phyloP scores from a whole-genome alignment of 352 stramenopile genomes.

The Globisporangium paddicum region DNA sequence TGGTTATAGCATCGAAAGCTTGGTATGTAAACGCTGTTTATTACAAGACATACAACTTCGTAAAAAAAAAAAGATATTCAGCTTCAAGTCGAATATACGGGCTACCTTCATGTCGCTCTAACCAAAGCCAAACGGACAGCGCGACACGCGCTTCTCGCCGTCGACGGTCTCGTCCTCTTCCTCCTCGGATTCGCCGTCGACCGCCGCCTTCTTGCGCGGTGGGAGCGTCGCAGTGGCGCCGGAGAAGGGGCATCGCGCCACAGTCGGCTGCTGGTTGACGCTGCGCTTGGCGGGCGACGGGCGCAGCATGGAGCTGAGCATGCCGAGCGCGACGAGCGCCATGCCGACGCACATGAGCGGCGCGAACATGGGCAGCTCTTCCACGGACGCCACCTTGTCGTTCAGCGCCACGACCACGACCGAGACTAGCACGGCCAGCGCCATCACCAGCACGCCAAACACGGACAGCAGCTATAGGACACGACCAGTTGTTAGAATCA shows the following conservation, averaged over 20 bases:
- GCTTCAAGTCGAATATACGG: not conserved
- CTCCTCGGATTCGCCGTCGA: constrained; percentile 13
- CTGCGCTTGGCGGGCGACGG: constrained; percentile 18
- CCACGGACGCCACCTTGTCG: constrained; percentile 38
- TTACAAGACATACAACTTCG: not conserved
- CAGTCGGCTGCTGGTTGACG: not conserved
- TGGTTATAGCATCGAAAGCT: too few relatives aligned
- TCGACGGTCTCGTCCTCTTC: constrained; percentile 28
- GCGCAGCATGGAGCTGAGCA: constrained; percentile 38
- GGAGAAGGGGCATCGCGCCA: constrained; percentile 14
- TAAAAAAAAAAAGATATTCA: not conserved
- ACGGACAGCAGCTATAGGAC: constrained; percentile 25
- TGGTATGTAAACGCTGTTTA: not conserved
- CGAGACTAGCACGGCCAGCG: constrained; percentile 47
- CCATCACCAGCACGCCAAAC: constrained; percentile 53
- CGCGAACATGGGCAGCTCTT: constrained; percentile 61
- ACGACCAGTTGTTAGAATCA: not conserved
- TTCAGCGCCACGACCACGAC: constrained; percentile 38
- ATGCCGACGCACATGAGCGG: constrained; percentile 59
- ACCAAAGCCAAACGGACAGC: constrained; percentile 53
- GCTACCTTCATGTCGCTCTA: not conserved
- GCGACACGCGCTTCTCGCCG: constrained; percentile 51
- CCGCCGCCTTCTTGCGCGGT: not conserved
- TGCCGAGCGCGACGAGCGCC: constrained; percentile 43
- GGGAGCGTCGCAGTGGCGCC: constrained; percentile 6